Evolutionary conservation across 257 asterid species (phyloP), one percentile per base, ranked within the genome.

Genomic region (Nicotiana sylvestris): DNA sequence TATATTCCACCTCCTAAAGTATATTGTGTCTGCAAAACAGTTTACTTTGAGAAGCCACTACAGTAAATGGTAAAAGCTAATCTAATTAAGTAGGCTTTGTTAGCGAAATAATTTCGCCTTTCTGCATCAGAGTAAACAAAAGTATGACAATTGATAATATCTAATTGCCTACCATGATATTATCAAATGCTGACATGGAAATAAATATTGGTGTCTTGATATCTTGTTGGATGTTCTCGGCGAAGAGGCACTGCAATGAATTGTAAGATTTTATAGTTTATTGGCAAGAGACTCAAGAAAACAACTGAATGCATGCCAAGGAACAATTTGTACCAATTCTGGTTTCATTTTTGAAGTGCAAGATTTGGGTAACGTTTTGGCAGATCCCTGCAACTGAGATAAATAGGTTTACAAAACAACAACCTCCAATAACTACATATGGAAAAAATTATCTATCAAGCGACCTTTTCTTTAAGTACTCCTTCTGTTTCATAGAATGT

Each of bases 151-250:
- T 9, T 17, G 10, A 72, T 77, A 9, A 39, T 35, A 18, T 16
- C 35, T 1, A 60, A 2, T 60, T 21, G 25, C 61, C 18, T 13
- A 79, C 82, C 83, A 21, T 56, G 16, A 39, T 11, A 64, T 21
- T 57, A 78, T 78, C 82, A 57, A 12, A 78, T 21, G 39, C 39
- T 57, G 82, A 78, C 82, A 78, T 78, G 62, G 27, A 16, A 37
- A 80, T 17, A 30, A 62, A 80, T n/a, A 80, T 2, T 1, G 83
- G 83, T 2, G 83, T 80, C 13, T 64, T 39, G 72, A 53, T 80
- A 11, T 62, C 15, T 25, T 80, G n/a, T 62, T 43, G 46, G 21
- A 80, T 66, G 43, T 80, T 80, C 27, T 80, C 56, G 0, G 76
- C 6, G 10, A 39, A 80, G 43, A 62, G 49, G 27, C 82, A 80